Percentiles rank a stretch among this genome's conserved stretches.
phyloP scores from a whole-genome alignment of 495 filamentous ascomycete species.

The Gamarada debralockiae region DNA sequence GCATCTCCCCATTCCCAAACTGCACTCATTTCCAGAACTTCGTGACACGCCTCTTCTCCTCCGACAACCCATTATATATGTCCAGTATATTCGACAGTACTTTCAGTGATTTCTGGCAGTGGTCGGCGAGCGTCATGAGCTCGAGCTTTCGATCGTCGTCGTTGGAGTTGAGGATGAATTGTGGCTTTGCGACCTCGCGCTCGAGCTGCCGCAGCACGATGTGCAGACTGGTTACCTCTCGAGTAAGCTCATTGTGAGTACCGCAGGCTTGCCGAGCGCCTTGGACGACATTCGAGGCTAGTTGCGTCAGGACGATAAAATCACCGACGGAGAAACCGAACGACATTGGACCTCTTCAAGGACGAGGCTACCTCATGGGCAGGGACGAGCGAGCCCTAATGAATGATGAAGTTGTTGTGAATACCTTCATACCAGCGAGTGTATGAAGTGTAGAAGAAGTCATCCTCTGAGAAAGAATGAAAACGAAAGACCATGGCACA shows the following conservation, averaged over 20 bases:
- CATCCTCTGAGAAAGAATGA: no score
- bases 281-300: constrained; percentile 19
- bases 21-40: constrained; percentile 15
- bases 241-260: constrained; percentile 20
- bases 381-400: no score
- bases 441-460: no score
- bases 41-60: constrained; percentile 12
- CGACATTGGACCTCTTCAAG: constrained; percentile 16
- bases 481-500: no score
- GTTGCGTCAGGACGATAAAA: constrained; percentile 12
- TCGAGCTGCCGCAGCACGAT: constrained; percentile 15
- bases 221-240: constrained; percentile 20
- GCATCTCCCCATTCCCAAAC: constrained; percentile 16
- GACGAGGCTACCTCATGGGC: no score
- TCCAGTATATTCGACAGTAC: constrained; percentile 9
- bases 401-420: no score
- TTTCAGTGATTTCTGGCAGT: constrained; percentile 7
- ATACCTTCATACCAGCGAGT: no score
- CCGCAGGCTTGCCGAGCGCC: constrained; percentile 22
- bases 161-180: constrained; percentile 5
- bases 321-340: constrained; percentile 24
- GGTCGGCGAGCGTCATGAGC: not conserved
- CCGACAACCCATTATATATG: constrained; percentile 15
- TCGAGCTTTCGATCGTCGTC: constrained; percentile 12
- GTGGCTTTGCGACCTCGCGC: constrained; percentile 8